Evolutionary conservation across 345 rosid species (phyloP).

Genomic region (Populus deltoides): DNA sequence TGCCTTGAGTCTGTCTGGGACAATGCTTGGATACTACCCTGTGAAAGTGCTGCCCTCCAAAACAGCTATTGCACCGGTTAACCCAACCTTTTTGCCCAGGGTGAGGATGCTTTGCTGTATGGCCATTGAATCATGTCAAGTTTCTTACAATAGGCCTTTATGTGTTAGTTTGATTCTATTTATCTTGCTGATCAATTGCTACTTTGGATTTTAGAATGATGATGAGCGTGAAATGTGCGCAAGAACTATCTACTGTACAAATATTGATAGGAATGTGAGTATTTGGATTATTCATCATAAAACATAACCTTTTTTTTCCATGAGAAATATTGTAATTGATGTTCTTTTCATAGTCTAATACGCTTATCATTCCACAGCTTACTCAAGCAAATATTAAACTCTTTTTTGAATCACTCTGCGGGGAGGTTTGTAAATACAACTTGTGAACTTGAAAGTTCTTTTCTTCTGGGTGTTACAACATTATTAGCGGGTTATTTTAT

Average conservation of each 20-base stretch:
- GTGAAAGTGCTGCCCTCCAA: slow-evolving; percentile 93
- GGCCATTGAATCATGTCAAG: background rate
- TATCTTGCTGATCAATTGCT: slow-evolving; percentile 12
- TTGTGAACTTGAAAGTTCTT: background rate
- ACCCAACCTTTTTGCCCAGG: slow-evolving; percentile 93
- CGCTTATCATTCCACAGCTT: slow-evolving; percentile 35
- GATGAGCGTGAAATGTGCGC: slow-evolving; percentile 99
- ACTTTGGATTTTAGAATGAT: slow-evolving; percentile 56
- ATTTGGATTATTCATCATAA: background rate
- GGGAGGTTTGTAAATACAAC: slow-evolving; percentile 58
- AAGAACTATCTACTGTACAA: slow-evolving; percentile 94
- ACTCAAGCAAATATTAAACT: slow-evolving; percentile 75
- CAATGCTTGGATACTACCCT: slow-evolving; percentile 88
- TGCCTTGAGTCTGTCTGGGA: slow-evolving; percentile 86
- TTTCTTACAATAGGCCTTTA: background rate
- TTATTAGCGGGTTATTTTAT: slow-evolving; percentile 2
- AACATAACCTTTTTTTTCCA: background rate
- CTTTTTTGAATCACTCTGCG: slow-evolving; percentile 82
- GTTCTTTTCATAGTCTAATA: slow-evolving; percentile 3
- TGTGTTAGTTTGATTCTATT: background rate
- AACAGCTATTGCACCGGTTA: slow-evolving; percentile 99
- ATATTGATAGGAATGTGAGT: slow-evolving; percentile 86
- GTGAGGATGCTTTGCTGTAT: slow-evolving; percentile 38
- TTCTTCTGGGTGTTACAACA: slow-evolving; percentile 3
- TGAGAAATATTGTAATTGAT: slow-evolving; percentile 18